Percentiles rank a stretch among this genome's conserved stretches.
These are phyloP conservation scores for Mollisiaceae sp. DNA, from an alignment of 2,329 filamentous ascomycete species.

Conservation along the genomic window DNA sequence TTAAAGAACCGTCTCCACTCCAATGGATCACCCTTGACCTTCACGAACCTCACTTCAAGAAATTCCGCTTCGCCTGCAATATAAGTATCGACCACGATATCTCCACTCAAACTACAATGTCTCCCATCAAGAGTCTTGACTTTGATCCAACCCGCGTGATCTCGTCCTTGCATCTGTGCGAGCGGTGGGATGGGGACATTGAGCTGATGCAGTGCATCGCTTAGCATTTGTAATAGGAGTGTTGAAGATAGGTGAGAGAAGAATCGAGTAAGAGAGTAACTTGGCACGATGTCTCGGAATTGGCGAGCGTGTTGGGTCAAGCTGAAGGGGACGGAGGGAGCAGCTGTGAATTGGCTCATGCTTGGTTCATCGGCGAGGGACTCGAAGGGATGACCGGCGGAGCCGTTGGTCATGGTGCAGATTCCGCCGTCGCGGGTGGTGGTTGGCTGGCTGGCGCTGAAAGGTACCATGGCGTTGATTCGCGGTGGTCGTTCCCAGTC, in stretches of 20 bases:
- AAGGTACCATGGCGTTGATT: slow-evolving; percentile 33
- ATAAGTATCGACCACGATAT: slow-evolving; percentile 74
- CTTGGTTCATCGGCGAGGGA: slow-evolving; percentile 84
- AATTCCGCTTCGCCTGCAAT: slow-evolving; percentile 62
- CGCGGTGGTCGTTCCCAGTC: slow-evolving; percentile 81
- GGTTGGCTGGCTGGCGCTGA: slow-evolving; percentile 51
- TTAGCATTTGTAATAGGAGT: slow-evolving; percentile 79
- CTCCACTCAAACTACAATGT: slow-evolving; percentile 74
- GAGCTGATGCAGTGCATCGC: slow-evolving; percentile 81
- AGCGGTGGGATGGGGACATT: slow-evolving; percentile 71
- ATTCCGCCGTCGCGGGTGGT: slow-evolving; percentile 39
- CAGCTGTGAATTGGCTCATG: slow-evolving; percentile 82
- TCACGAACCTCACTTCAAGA: slow-evolving; percentile 88
- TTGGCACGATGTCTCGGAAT: slow-evolving; percentile 90
- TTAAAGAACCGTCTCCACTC: slow-evolving; percentile 99
- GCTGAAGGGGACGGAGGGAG: slow-evolving; percentile 77
- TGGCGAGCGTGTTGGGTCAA: slow-evolving; percentile 87
- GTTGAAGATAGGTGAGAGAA: slow-evolving; percentile 80
- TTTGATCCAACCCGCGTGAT: slow-evolving; percentile 67
- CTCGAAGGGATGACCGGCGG: slow-evolving; percentile 55
- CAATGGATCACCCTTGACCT: slow-evolving; percentile 92
- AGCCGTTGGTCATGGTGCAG: slow-evolving; percentile 36
- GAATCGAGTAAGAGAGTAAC: slow-evolving; percentile 88
- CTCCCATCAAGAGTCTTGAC: slow-evolving; percentile 77
- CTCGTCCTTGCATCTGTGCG: slow-evolving; percentile 54